Evolutionary conservation across 2,329 filamentous ascomycete species (phyloP).

Genomic region (Diatrype stigma): DNA sequence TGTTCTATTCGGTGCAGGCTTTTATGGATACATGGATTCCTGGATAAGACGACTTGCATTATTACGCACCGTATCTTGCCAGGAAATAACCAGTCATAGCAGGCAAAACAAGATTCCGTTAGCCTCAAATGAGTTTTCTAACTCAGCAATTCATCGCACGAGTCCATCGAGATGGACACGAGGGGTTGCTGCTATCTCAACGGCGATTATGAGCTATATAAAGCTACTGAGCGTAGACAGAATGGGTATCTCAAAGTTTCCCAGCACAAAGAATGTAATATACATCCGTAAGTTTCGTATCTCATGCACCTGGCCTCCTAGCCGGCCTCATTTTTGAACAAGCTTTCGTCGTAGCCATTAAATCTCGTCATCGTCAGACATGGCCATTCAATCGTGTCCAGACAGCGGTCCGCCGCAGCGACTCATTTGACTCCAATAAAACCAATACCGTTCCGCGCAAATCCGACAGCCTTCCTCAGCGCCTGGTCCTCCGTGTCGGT

Average conservation of each 20-base stretch:
- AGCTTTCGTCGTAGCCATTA: background rate
- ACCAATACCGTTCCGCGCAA: constrained; percentile 58
- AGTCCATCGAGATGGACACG: background rate
- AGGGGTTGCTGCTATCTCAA: background rate
- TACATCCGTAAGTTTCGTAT: background rate
- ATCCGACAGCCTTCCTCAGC: constrained; percentile 51
- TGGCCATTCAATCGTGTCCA: background rate
- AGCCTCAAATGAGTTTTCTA: too few species aligned
- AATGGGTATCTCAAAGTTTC: background rate
- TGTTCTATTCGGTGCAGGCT: too few species aligned
- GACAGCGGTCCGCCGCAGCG: background rate
- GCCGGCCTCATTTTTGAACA: background rate
- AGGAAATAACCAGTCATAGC: too few species aligned
- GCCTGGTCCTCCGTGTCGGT: constrained; percentile 63
- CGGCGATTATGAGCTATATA: background rate
- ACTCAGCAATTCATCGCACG: too few species aligned
- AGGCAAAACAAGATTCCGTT: background rate
- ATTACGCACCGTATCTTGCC: too few species aligned
- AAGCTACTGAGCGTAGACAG: background rate
- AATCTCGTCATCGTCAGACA: background rate
- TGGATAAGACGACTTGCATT: too few species aligned
- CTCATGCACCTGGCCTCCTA: background rate
- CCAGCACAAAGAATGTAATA: background rate
- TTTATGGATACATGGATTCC: too few species aligned
- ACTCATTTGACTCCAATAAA: constrained; percentile 61